These are phyloP conservation scores for Seminavis robusta DNA, from an alignment of 108 stramenopile species.

Conservation along the genomic window DNA sequence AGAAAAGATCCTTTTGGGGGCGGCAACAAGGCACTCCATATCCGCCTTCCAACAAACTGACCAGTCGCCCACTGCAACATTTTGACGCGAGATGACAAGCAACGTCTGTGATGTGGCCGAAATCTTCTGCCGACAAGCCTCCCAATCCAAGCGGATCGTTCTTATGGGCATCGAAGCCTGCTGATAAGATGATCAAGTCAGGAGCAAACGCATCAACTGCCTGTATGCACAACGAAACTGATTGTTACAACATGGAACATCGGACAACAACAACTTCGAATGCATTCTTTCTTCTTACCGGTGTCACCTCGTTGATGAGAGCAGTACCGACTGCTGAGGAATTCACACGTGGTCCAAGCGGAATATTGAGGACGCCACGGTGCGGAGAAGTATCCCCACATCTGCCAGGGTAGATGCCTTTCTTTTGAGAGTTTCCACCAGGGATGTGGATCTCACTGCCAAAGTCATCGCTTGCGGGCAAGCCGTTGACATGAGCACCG, in stretches of 20 bases:
- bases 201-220: slow-evolving; percentile 90
- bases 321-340: slow-evolving; percentile 71
- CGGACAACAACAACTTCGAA: too few relatives aligned
- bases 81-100: slow-evolving; percentile 78
- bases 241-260: too few relatives aligned
- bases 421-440: slow-evolving; percentile 38
- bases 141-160: slow-evolving; percentile 90
- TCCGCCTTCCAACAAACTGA: slow-evolving; percentile 96
- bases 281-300: too few relatives aligned
- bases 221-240: too few relatives aligned
- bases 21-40: slow-evolving; percentile 92
- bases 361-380: slow-evolving; percentile 84
- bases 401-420: slow-evolving; percentile 85
- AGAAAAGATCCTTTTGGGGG: slow-evolving; percentile 42
- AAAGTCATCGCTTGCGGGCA: slow-evolving; percentile 45
- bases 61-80: slow-evolving; percentile 89
- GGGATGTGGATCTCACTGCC: slow-evolving; percentile 40
- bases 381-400: slow-evolving; percentile 86
- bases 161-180: slow-evolving; percentile 94
- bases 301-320: slow-evolving; percentile 65
- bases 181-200: slow-evolving; percentile 91
- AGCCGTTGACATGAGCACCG: slow-evolving; percentile 76
- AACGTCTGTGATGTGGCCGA: slow-evolving; percentile 79
- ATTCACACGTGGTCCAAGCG: slow-evolving; percentile 71
- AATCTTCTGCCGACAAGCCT: slow-evolving; percentile 80